These are phyloP conservation scores for Tetradesmus obliquus DNA, from an alignment of 139 green algal genomes.

Conservation along the genomic window DNA sequence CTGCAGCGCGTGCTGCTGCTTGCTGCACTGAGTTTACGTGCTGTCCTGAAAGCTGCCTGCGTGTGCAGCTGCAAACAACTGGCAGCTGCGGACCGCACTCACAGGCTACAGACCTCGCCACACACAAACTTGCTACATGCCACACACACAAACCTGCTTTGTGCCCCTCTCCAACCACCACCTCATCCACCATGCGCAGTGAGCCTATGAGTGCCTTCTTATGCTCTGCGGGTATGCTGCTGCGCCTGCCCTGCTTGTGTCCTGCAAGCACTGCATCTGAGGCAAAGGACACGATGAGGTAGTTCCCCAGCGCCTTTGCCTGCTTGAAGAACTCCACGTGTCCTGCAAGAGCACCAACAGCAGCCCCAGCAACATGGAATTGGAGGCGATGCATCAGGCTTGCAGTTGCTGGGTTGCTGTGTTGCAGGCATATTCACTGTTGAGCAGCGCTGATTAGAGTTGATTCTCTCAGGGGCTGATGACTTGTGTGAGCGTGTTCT, in stretches of 20 bases:
- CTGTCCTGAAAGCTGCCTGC: too few species aligned
- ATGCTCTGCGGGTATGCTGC: slow-evolving; percentile 45
- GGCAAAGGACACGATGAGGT: slow-evolving; percentile 50
- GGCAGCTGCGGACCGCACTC: too few species aligned
- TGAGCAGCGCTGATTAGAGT: too few species aligned
- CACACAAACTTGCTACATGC: not conserved
- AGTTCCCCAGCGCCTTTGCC: slow-evolving; percentile 40
- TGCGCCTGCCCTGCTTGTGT: slow-evolving; percentile 39
- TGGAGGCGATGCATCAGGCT: too few species aligned
- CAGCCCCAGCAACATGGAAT: not conserved
- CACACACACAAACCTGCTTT: not conserved
- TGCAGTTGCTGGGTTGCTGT: too few species aligned
- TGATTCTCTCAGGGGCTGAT: too few species aligned
- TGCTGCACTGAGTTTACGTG: too few species aligned
- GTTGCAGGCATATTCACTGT: too few species aligned
- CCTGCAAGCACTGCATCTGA: slow-evolving; percentile 38
- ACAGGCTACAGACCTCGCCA: not conserved
- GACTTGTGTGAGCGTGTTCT: too few species aligned
- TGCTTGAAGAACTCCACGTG: slow-evolving; percentile 55
- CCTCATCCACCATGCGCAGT: slow-evolving; percentile 51
- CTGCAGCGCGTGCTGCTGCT: too few species aligned
- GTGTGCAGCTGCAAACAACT: not conserved
- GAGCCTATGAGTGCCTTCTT: slow-evolving; percentile 36
- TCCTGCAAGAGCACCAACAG: slow-evolving; percentile 33
- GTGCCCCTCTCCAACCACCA: slow-evolving; percentile 45